Base-by-base conservation (phyloP, 1,139 yeast species). In the Pichia sp. region DNA sequence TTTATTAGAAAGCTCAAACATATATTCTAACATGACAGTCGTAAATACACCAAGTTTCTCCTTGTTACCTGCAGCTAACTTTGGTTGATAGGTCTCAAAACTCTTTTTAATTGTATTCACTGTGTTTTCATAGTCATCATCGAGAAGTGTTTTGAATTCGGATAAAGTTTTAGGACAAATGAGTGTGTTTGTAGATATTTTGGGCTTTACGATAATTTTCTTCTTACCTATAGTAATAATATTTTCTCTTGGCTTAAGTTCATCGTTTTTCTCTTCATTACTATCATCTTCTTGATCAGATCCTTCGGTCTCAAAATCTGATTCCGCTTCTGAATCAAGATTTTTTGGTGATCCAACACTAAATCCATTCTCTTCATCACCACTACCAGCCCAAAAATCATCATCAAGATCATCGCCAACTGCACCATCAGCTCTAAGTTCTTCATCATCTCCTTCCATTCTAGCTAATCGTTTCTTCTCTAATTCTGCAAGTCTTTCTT, bases 1-100 rank as follows among this genome's bases (percentile, higher is more conserved):
- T 6, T 54, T 50, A 23, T 44, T 41, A 28, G 58, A 46, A 28
- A 79, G 56, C 46, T 67, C 67, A 41, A 83, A 61, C 7, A 81
- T 63, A 56, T 84, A 84, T 51, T 79, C 74, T 44, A 86, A 68
- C 20, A 91, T 54, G 8, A 84, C 72, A 4, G 74, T 70, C 4
- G 84, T 74, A 55, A 91, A 83, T 10, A 57, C 58, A 30, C 80
- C 82, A 55, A 85, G 66, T 55, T 75, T 80, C 44, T 78, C 84
- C 58, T 86, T 88, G 59, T 91, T 88, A 1, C 95, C 96, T 43
- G 71, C 74, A 5, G 84, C 85, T 40, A 84, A 67, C 51, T 80
- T 76, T 12, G 96, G 95, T 48, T 84, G 88, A 60, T 81, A 78
- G 0, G 68, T 58, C 38, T 71, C 72, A 43, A 84, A 64, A 34